Evolutionary conservation across 2,329 filamentous ascomycete species (phyloP).

Genomic region (Penicillium sclerotiorum): DNA sequence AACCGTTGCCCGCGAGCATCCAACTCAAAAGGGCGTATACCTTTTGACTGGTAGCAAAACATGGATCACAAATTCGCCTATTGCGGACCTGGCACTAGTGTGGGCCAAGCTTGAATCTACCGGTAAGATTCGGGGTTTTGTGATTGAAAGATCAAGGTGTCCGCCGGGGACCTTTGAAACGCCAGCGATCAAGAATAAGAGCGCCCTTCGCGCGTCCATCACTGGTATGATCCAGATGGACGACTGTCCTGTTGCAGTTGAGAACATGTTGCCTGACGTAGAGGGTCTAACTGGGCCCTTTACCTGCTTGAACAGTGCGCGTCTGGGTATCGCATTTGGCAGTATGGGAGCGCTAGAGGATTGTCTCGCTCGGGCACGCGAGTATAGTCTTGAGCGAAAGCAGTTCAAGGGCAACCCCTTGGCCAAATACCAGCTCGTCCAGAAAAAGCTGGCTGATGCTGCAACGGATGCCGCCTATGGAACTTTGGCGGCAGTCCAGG

Average conservation of each 20-base stretch:
- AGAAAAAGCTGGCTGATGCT: conserved; percentile 97
- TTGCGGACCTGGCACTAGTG: conserved; percentile 79
- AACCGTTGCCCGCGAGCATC: conserved; percentile 79
- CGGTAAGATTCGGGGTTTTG: conserved; percentile 90
- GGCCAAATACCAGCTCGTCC: conserved; percentile 93
- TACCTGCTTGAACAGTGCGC: conserved; percentile 88
- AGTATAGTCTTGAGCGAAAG: conserved; percentile 87
- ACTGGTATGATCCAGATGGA: conserved; percentile 99
- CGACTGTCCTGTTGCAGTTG: conserved; percentile 80
- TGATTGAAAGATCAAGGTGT: conserved; percentile 82
- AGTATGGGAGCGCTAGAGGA: conserved; percentile 94
- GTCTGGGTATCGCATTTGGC: conserved; percentile 91
- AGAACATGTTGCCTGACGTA: conserved; percentile 91
- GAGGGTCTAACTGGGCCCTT: conserved; percentile 89
- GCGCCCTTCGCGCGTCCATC: conserved; percentile 85
- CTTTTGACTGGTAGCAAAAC: conserved; percentile 82
- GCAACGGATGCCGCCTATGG: conserved; percentile 88
- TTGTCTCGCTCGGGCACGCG: conserved; percentile 75
- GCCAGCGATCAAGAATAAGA: conserved; percentile 92
- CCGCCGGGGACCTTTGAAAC: conserved; percentile 89
- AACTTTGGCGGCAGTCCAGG: conserved; percentile 85
- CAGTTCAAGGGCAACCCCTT: conserved; percentile 97
- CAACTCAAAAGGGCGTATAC: conserved; percentile 79
- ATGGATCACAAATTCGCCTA: conserved; percentile 94
- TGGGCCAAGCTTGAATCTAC: conserved; percentile 94